Evolutionary conservation across 179 eudicot genomes (phyloP), one percentile per base, ranked within the genome.

Genomic region (Spergularia azorica): DNA sequence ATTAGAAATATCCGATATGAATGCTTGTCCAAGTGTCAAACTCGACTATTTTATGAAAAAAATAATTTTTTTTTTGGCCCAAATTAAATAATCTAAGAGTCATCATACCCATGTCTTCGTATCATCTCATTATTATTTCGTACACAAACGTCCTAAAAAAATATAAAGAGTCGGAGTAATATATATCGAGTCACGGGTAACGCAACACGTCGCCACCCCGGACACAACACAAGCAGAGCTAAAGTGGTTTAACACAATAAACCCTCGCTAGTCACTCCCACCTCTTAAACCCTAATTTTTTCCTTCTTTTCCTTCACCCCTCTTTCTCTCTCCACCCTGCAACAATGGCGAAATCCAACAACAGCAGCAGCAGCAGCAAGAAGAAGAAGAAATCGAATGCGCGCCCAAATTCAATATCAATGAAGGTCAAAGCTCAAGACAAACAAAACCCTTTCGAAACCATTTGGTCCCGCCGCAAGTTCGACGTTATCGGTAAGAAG

Each of bases 381-480:
- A 88, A 82, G 63, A 88, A 86, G 79, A 90, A 85, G 70, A 81
- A 72, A 38, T 79, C 84, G 9, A 84, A 82, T 76, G 38, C 84
- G 16, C 87, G 83, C 12, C 85, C 89, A 0, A 80, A 84, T 15
- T 75, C 86, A 39, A 82, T 87, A 16, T 79, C 89, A 6, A 95
- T 84, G 95, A 93, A 95, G 67, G 62, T 17, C 48, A 82, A 86
- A 79, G 79, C 81, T 50, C 85, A 68, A 3, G 39, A 68, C n/a
- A 86, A 88, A 63, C 81, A 81, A 0, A 90, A 93, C 72, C 97
- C 98, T 2, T 93, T 95, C 67, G 97, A 95, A 76, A 90, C 93
- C 26, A 91, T 95, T 41, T 93, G 97, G 97, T 90, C 93, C 3
- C 91, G 97, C 17, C 87, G 92, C 66, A 95, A 95, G 76, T 95